Conservation (phyloP, 176 grass and related monocot species). For the Pontederia paniculata region DNA sequence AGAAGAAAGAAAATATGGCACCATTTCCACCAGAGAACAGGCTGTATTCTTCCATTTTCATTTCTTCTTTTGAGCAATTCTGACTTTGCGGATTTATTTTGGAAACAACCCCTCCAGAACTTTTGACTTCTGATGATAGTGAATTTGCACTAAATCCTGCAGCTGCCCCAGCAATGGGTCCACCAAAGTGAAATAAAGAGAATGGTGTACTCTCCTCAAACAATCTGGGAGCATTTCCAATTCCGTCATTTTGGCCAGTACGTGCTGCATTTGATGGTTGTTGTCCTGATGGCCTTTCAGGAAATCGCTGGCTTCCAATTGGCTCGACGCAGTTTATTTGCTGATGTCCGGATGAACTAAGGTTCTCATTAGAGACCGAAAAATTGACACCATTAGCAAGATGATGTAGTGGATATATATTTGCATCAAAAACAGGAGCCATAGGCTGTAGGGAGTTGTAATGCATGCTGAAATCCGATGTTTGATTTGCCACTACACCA, state of each 20-base stretch:
- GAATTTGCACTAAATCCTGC: constrained; percentile 11
- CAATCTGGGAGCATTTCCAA: constrained; percentile 22
- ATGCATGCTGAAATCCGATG: constrained; percentile 43
- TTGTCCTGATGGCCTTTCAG: constrained; percentile 23
- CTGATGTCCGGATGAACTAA: constrained; percentile 11
- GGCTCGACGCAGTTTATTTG: constrained; percentile 12
- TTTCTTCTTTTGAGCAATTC: constrained; percentile 53
- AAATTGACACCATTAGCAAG: constrained; percentile 10
- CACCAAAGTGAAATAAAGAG: constrained; percentile 82
- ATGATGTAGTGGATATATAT: constrained; percentile 32
- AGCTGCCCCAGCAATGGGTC: constrained; percentile 35
- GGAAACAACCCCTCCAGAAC: constrained; percentile 18
- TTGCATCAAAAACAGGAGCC: constrained; percentile 35
- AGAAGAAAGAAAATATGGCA: constrained; percentile 42
- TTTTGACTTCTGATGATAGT: constrained; percentile 41
- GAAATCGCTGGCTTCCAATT: constrained; percentile 18
- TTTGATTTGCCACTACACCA: constrained; percentile 25
- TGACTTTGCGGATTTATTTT: constrained; percentile 25
- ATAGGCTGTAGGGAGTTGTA: constrained; percentile 47
- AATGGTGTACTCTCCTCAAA: constrained; percentile 31
- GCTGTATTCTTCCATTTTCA: constrained; percentile 62
- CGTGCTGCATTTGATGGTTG: constrained; percentile 14
- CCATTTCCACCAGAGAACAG: constrained; percentile 56
- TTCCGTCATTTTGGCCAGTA: constrained; percentile 8
- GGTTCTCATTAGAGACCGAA: constrained; percentile 10